A percentile compares a stretch with the other conserved stretches of the same genome.
Evolutionary conservation across 106 monocot species (phyloP).

Genomic region (Triglochin maritima): DNA sequence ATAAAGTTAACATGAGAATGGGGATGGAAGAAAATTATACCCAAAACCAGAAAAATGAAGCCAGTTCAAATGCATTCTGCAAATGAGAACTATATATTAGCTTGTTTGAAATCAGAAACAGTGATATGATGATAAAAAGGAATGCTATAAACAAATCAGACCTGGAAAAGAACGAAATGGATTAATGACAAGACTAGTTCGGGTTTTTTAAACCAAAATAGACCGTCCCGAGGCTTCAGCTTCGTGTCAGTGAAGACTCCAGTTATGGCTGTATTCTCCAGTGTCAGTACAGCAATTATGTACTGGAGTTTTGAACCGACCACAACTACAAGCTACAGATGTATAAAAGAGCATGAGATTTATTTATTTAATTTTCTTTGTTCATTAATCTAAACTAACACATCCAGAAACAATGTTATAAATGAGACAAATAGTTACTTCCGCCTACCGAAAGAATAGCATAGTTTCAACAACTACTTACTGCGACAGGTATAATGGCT

Average conservation of each 20-base stretch:
- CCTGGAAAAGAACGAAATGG: conserved; percentile 99
- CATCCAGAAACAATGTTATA: too few species aligned
- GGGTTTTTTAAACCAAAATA: conserved; percentile 98
- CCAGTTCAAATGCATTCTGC: conserved; percentile 98
- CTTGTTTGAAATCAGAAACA: too few species aligned
- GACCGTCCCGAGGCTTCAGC: conserved; percentile 73
- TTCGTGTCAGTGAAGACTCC: conserved; percentile 25
- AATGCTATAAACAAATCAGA: background rate
- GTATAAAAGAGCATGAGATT: too few species aligned
- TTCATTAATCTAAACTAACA: too few species aligned
- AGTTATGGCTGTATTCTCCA: conserved; percentile 59
- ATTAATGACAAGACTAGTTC: conserved; percentile 73
- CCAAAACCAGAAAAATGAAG: conserved; percentile 99
- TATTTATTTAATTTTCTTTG: too few species aligned
- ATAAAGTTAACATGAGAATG: background rate
- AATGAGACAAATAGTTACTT: too few species aligned
- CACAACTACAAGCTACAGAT: conserved; percentile 61
- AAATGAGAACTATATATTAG: too few species aligned
- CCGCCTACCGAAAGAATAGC: background rate
- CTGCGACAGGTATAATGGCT: conserved; percentile 81
- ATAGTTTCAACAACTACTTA: conserved; percentile 25
- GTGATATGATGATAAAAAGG: background rate
- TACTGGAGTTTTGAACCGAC: conserved; percentile 93
- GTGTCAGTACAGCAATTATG: conserved; percentile 75
- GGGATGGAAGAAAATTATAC: conserved; percentile 24